Base-by-base conservation (phyloP, 75 land plant species). In the Ceratopteris richardii region DNA sequence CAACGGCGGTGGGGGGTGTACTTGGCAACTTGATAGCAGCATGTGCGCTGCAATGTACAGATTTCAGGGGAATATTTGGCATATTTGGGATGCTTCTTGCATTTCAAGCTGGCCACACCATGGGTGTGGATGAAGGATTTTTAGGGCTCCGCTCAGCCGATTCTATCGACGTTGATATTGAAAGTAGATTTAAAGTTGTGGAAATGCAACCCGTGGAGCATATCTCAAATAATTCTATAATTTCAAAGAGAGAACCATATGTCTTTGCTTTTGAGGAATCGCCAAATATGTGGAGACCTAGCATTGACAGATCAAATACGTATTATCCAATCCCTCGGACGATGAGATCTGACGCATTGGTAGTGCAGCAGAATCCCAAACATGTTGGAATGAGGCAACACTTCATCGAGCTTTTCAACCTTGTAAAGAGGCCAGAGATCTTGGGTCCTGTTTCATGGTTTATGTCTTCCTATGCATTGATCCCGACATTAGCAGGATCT, bases 21-120 rank as follows among this genome's bases (percentile, higher is more conserved):
- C 44, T 88, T 10, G 97, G 97, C 12, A 92, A 92, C 63, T 61
- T 92, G 3, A 16, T 81, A 0, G 89, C 84, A 22, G 97, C 90
- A 9, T 48, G 85, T 11, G 77, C 80, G 19, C 56, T 88, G 26
- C 51, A 58, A 44, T 39, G 63, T 22, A 39, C 76, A 7, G 61
- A 78, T 0, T 71, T 84, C 24, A 61, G 46, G 62, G 31, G 41
- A 27, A 85, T 92, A 78, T 82, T 88, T 47, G 56, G 77, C 20
- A 29, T 74, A 7, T 88, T 73, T 57, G 77, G 74, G 29, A 1
- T 85, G 21, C 76, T 88, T 1, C 58, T 84, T 13, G 25, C 61
- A 1, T 17, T 80, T 53, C 96, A 90, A 58, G 67, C 86, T 7
- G 2, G 77, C 50, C 54, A 52, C n/a, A 75, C 87, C 26, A 31